phyloP scores from a whole-genome alignment of 2,329 filamentous ascomycete species.

The Curvularia sp. region DNA sequence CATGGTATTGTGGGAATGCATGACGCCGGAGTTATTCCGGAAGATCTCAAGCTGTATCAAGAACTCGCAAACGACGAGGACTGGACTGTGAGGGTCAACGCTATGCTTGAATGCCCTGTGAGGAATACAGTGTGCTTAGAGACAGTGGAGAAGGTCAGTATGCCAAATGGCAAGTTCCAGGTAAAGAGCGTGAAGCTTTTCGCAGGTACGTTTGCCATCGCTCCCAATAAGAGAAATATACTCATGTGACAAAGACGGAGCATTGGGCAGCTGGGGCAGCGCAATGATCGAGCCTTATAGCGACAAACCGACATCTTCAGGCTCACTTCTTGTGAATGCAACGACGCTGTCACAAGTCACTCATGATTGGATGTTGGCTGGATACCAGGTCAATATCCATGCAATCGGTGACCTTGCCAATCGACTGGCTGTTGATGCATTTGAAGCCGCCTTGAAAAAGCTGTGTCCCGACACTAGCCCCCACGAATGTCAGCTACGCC shows the following conservation, averaged over 20 bases:
- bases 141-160: constrained; percentile 55
- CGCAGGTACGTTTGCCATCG: constrained; percentile 58
- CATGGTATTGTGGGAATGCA: constrained; percentile 73
- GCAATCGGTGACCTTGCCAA: constrained; percentile 75
- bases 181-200: constrained; percentile 73
- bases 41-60: constrained; percentile 62
- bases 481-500: constrained; percentile 59
- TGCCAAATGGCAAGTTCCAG: constrained; percentile 59
- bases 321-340: constrained; percentile 72
- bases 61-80: constrained; percentile 59
- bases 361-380: constrained; percentile 64
- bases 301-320: constrained; percentile 66
- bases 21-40: constrained; percentile 68
- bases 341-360: constrained; percentile 63
- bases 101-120: constrained; percentile 71
- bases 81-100: constrained; percentile 69
- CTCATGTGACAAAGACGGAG: constrained; percentile 62
- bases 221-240: neutral
- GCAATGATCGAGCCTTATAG: constrained; percentile 74
- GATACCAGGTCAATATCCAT: constrained; percentile 75
- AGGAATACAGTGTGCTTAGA: constrained; percentile 69
- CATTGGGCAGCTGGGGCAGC: constrained; percentile 74
- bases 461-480: constrained; percentile 56
- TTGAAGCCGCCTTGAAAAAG: constrained; percentile 63
- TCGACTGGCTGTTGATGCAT: constrained; percentile 68